A percentile compares a stretch with the other conserved stretches of the same genome.
phyloP scores from a whole-genome alignment of 163 green algal genomes.

The Chlorella variabilis region DNA sequence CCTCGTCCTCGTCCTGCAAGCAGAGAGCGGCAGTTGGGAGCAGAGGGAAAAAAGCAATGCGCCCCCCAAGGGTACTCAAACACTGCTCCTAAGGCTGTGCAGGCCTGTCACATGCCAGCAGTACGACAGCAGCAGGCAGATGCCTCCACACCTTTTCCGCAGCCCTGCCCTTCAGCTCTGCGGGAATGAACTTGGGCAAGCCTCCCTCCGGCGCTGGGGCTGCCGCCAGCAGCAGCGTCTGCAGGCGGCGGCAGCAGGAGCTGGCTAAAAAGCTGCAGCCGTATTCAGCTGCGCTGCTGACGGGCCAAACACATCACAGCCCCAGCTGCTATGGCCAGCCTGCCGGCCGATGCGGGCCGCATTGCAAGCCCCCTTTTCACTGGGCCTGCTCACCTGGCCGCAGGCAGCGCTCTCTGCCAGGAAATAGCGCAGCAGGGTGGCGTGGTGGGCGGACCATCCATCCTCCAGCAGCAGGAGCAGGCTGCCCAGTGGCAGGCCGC shows the following conservation, averaged over 20 bases:
- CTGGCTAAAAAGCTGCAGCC: too few relatives aligned
- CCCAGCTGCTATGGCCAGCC: too few relatives aligned
- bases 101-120: too few relatives aligned
- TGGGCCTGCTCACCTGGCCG: conserved; percentile 54
- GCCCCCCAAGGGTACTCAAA: background rate
- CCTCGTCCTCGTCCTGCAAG: conserved; percentile 24
- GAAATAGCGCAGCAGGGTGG: conserved; percentile 82
- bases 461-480: conserved; percentile 83
- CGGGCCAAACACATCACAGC: too few relatives aligned
- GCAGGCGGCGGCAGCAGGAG: background rate
- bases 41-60: background rate
- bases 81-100: background rate
- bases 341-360: background rate
- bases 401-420: conserved; percentile 76
- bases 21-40: background rate
- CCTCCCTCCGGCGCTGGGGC: conserved; percentile 8
- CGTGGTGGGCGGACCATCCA: conserved; percentile 60
- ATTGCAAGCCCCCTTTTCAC: background rate
- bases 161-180: conserved; percentile 1
- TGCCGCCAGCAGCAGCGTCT: conserved; percentile 18
- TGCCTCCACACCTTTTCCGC: conserved; percentile 16
- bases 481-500: conserved; percentile 78
- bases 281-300: background rate
- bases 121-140: background rate
- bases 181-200: conserved; percentile 1